Evolutionary conservation across 2,329 filamentous ascomycete species (phyloP).

Genomic region (Neofusicoccum ribis): DNA sequence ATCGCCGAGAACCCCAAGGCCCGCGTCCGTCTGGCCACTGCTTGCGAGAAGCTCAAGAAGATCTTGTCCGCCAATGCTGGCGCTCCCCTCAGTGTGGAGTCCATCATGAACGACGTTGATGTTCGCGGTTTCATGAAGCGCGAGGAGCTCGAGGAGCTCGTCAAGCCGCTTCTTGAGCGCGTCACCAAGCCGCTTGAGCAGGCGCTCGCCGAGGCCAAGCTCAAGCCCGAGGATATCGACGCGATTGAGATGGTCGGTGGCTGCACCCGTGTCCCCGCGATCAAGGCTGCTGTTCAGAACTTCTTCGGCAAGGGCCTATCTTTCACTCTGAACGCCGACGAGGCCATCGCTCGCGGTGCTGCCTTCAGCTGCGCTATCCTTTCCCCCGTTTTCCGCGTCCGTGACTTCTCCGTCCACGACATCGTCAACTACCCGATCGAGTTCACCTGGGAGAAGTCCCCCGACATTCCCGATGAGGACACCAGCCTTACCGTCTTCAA

Average conservation of each 20-base stretch:
- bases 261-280: conserved; percentile 85
- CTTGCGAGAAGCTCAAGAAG: conserved; percentile 98
- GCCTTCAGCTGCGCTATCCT: conserved; percentile 98
- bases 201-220: conserved; percentile 88
- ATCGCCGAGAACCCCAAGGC: conserved; percentile 90
- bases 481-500: conserved; percentile 97
- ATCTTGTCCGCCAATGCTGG: conserved; percentile 92
- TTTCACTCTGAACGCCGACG: conserved; percentile 97
- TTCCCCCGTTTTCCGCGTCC: conserved; percentile 95
- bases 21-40: conserved; percentile 78
- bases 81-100: conserved; percentile 94
- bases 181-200: conserved; percentile 77
- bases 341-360: conserved; percentile 92
- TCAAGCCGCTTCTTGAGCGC: conserved; percentile 78
- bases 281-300: conserved; percentile 85
- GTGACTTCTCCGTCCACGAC: conserved; percentile 96
- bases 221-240: conserved; percentile 90
- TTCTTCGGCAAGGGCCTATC: conserved; percentile 94
- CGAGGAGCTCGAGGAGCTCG: conserved; percentile 88
- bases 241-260: conserved; percentile 90
- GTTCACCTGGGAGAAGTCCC: conserved; percentile 98
- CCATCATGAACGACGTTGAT: conserved; percentile 96
- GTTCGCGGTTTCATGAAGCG: conserved; percentile 86
- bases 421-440: conserved; percentile 98
- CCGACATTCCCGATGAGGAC: conserved; percentile 97